phyloP scores from a whole-genome alignment of 2,329 filamentous ascomycete genomes.

The Boeremia exigua region DNA sequence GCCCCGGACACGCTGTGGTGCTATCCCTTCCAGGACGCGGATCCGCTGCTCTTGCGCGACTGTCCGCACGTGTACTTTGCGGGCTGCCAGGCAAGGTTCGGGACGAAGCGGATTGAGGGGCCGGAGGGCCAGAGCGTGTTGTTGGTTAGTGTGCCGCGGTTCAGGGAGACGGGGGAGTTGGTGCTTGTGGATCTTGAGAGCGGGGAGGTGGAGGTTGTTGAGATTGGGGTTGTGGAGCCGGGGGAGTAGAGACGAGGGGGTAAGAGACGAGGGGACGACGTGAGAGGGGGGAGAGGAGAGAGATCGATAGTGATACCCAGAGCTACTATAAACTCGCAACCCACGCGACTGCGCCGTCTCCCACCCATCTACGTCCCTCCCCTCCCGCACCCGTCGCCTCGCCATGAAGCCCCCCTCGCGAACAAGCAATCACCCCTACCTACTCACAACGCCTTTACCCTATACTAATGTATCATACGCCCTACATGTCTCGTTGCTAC shows the following conservation, averaged over 20 bases:
- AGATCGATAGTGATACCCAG: not conserved
- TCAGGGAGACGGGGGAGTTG: constrained; percentile 77
- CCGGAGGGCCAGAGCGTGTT: constrained; percentile 73
- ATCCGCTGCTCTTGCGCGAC: constrained; percentile 83
- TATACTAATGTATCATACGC: no score
- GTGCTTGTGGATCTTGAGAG: constrained; percentile 87
- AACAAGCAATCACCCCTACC: no score
- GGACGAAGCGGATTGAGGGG: constrained; percentile 70
- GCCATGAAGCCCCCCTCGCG: no score
- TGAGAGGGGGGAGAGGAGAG: not conserved
- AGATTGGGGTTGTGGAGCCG: constrained; percentile 28
- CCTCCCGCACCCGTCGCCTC: no score
- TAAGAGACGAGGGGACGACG: no score
- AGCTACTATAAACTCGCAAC: no score
- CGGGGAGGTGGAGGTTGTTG: constrained; percentile 74
- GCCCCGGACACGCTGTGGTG: constrained; percentile 96
- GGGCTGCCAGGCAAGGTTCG: constrained; percentile 82
- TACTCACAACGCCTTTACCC: no score
- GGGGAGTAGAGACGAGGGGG: not conserved
- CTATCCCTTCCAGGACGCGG: constrained; percentile 93
- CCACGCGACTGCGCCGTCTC: no score
- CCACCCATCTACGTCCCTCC: no score
- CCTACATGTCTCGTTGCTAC: no score
- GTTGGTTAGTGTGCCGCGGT: constrained; percentile 83
- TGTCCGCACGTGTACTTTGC: constrained; percentile 93